Conservation (phyloP, 139 green algal genomes). For the Pleodorina starrii region DNA sequence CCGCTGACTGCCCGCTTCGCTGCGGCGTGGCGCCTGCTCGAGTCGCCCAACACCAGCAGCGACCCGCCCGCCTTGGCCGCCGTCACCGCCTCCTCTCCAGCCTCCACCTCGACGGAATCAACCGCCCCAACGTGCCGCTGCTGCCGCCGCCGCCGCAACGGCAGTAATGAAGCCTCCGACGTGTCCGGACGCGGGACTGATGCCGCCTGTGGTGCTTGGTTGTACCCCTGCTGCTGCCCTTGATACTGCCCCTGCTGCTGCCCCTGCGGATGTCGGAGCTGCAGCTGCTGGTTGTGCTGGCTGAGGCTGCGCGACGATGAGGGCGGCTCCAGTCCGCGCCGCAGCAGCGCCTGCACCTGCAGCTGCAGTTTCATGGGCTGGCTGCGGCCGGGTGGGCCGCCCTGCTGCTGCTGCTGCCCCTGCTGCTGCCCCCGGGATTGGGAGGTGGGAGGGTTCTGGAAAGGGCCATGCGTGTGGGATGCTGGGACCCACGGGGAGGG, state of each 20-base stretch:
- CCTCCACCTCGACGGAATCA: background rate
- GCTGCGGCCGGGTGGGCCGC: too few species aligned
- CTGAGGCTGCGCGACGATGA: too few species aligned
- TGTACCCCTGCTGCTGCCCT: background rate
- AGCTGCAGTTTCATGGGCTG: too few species aligned
- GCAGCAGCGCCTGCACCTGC: too few species aligned
- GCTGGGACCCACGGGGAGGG: too few species aligned
- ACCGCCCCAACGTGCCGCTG: background rate
- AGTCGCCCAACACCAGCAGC: slow-evolving; percentile 84
- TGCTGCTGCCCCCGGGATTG: background rate
- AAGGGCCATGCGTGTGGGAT: too few species aligned
- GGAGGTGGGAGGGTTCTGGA: too few species aligned
- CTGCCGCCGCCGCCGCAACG: background rate
- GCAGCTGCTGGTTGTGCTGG: slow-evolving; percentile 21
- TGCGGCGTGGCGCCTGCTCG: slow-evolving; percentile 82
- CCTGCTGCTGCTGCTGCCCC: background rate
- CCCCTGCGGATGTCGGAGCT: background rate
- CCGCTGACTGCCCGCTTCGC: slow-evolving; percentile 85
- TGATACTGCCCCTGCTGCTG: background rate
- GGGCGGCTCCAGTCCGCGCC: too few species aligned
- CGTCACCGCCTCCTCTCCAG: background rate
- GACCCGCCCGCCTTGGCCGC: background rate
- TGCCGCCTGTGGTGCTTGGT: background rate
- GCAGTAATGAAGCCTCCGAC: background rate
- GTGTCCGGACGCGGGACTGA: background rate